Percentiles rank a stretch among this genome's conserved stretches.
phyloP scores from a whole-genome alignment of 805 yeast genomes.

The Starmerella sirachaensis region DNA sequence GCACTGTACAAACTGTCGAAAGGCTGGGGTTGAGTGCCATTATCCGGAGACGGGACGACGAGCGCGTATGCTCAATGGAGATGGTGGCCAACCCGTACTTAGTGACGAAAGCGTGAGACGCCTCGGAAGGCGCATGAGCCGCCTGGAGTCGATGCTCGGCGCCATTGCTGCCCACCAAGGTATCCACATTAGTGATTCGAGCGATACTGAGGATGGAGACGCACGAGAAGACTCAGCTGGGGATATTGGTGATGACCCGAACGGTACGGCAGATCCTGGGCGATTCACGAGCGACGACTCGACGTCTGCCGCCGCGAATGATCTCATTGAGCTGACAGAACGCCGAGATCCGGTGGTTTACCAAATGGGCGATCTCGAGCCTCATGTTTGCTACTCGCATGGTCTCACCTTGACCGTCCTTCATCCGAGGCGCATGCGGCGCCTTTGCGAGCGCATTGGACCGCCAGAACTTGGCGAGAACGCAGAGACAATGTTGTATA shows the following conservation, averaged over 20 bases:
- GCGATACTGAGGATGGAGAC: background rate
- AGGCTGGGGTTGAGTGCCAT: slow-evolving; percentile 66
- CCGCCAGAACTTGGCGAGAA: slow-evolving; percentile 10
- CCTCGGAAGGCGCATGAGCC: slow-evolving; percentile 18
- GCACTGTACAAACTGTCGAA: slow-evolving; percentile 62
- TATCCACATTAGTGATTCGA: background rate
- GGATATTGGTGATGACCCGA: background rate
- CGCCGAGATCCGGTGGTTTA: slow-evolving; percentile 14
- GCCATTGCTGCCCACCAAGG: slow-evolving; percentile 12
- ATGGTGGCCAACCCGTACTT: no score
- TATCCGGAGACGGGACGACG: slow-evolving; percentile 21
- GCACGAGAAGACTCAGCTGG: slow-evolving; percentile 1
- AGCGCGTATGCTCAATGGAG: slow-evolving; percentile 5
- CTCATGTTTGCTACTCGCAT: slow-evolving; percentile 14
- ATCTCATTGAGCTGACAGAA: slow-evolving; percentile 8
- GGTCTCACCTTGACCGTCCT: slow-evolving; percentile 15
- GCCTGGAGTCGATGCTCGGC: slow-evolving; percentile 24
- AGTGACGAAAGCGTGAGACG: slow-evolving; percentile 1
- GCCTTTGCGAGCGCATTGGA: slow-evolving; percentile 18
- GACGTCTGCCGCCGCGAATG: slow-evolving; percentile 1
- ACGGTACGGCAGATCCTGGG: background rate
- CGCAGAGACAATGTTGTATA: slow-evolving; percentile 10
- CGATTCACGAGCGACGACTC: background rate
- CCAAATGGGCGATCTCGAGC: slow-evolving; percentile 12
- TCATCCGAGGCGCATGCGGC: slow-evolving; percentile 14